Percentiles rank a stretch among this genome's conserved stretches.
Evolutionary conservation across 495 filamentous ascomycete genomes (phyloP).

Genomic region (Lophium mytilinum): DNA sequence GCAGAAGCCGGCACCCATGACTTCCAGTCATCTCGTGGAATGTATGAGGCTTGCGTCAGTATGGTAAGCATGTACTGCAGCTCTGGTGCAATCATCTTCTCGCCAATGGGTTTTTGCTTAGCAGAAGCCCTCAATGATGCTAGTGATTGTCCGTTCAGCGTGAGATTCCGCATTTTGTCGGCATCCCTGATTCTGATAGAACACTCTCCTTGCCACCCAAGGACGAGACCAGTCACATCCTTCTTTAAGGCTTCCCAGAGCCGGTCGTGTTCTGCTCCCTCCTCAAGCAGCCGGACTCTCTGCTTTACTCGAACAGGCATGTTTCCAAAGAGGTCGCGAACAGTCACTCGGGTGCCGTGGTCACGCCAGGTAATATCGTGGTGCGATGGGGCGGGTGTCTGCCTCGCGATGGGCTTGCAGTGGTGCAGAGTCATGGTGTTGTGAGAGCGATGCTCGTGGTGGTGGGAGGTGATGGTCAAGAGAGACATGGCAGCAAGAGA

Average conservation of each 20-base stretch:
- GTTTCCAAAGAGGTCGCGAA: constrained; percentile 85
- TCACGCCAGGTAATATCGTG: constrained; percentile 47
- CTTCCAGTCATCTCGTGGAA: constrained; percentile 41
- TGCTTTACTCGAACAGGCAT: constrained; percentile 96
- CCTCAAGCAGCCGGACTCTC: constrained; percentile 44
- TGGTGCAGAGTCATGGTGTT: constrained; percentile 67
- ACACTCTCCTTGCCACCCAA: constrained; percentile 49
- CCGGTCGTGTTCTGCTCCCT: constrained; percentile 50
- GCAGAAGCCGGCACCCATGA: constrained; percentile 65
- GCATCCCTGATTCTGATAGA: constrained; percentile 34
- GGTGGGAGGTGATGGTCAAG: constrained; percentile 71
- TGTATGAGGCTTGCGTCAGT: constrained; percentile 56
- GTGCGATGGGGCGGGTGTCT: constrained; percentile 54
- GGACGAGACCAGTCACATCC: constrained; percentile 51
- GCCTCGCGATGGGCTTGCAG: constrained; percentile 58
- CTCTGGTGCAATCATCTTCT: background rate
- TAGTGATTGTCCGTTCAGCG: constrained; percentile 3
- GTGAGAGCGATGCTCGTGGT: constrained; percentile 51
- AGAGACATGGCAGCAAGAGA: constrained; percentile 71
- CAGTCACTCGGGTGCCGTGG: constrained; percentile 72
- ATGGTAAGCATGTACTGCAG: constrained; percentile 35
- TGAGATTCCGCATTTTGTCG: constrained; percentile 8
- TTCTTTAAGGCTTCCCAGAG: constrained; percentile 63
- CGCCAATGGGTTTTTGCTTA: background rate
- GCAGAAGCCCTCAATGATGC: background rate